Evolutionary conservation across 192 early-diverging fungal species (phyloP), one percentile per base, ranked within the genome.

Genomic region (Linnemannia zychae): DNA sequence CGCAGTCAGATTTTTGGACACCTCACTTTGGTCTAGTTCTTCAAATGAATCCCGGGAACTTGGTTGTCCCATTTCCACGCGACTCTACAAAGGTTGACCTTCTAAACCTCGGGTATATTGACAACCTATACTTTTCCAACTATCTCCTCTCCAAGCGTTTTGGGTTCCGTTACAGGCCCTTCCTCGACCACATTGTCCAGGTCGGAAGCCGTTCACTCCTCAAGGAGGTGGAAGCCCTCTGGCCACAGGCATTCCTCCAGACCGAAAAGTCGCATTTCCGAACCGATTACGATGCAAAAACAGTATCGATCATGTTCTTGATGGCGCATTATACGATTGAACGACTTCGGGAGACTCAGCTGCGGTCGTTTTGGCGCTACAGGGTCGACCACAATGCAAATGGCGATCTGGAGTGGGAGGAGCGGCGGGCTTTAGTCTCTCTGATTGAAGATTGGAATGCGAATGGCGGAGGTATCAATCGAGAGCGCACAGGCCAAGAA

Each of bases 281-380:
- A 72, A 82, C 76, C 15, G 82, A 85, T 22, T 77, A 77, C 11
- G 80, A 86, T 34, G 75, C 48, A 18, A 36, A 47, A 0, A 82
- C 87, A 20, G 60, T 87, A n/a, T 81, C 81, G n/a, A 67, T 71
- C 9, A 75, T 82, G 20, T 89, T 89, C 75, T 75, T 89, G n/a
- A 85, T 89, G 68, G 78, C 84, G 0, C 84, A 89, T 72, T 87
- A 89, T 57, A 74, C 87, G 48, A 60, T 87, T 17, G 88, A 89
- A 37, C 83, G 68, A 71, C 81, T 84, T 13, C 77, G 85, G 11
- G 86, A 89, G 71, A 84, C 85, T 11, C 81, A 87, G 38, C 34
- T 89, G 37, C 79, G 81, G 63, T 82, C 86, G 18, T 89, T 74
- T 70, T 84, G 86, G 80, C 33, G 13, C 6, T 46, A 76, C 38